Base-by-base conservation (phyloP, 129 eudicot genomes). In the Chrysanthemum seticuspe region DNA sequence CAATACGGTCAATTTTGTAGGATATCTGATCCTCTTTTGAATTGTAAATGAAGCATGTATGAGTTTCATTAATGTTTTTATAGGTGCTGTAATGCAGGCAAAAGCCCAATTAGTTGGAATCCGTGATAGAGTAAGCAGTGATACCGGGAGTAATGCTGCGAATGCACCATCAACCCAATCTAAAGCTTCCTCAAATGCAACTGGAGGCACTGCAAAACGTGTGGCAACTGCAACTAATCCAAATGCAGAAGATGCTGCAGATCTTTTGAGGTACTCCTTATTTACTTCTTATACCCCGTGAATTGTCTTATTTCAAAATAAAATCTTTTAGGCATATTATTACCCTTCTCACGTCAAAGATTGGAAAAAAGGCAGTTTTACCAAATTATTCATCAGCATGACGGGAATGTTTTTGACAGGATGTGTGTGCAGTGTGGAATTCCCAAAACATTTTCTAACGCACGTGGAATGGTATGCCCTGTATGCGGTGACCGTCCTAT, bases 61-160 rank as follows among this genome's bases (percentile, higher is more conserved):
- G 54, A 62, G 29, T 51, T 73, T 21, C 45, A 21, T 73, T 61
- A 70, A 27, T 16, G 67, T 11, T 49, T 63, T 49, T 34, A 51
- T 71, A 94, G 99, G 97, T 65, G 91, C 97, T 16, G 96, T 90
- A 55, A 50, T 90, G 82, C 93, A 94, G 85, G 86, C 99, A 52
- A 94, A 88, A 78, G 85, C 99, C 47, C 97, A 88, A 21, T 72
- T 94, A 78, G 91, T 83, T 67, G 99, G 99, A 29, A 86, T 90
- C 56, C 97, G 84, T 76, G 97, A 94, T 71, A 89, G 99, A 82
- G 99, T 94, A 58, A 86, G 99, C 79, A 94, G 96, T 12, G 99
- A 94, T 83, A 81, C 77, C 29, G 91, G 78, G 73, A 85, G 81
- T 64, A 82, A 74, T 54, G 45, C 82, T 40, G 47, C 10, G 47